These are phyloP conservation scores for Metschnikowia drakensbergensis DNA, from an alignment of 805 yeast species.

Conservation along the genomic window DNA sequence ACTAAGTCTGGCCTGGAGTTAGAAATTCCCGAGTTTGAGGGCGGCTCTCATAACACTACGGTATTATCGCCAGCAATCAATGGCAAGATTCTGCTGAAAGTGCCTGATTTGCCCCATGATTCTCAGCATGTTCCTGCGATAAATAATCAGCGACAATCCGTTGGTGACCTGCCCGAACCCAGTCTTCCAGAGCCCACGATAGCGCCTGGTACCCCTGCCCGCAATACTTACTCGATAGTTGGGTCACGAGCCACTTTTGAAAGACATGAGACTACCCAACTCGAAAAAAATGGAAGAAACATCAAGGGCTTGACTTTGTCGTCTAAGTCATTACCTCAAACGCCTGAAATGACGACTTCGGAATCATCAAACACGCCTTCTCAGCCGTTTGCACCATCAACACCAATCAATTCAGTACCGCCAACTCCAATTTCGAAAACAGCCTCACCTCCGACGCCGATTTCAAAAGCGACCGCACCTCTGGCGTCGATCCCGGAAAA, in stretches of 20 bases:
- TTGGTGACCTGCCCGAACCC: neutral
- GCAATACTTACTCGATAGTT: neutral
- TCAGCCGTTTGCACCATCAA: neutral
- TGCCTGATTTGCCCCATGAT: neutral
- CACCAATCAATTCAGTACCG: neutral
- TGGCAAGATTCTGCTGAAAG: neutral
- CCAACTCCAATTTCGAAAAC: slow-evolving; percentile 4
- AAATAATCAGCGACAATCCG: neutral
- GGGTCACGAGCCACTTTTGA: neutral
- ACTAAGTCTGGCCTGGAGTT: neutral
- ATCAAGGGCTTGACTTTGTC: neutral
- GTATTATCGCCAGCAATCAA: neutral
- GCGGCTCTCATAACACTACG: neutral
- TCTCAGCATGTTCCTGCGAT: neutral
- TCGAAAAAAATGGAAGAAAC: neutral
- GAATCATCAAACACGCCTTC: neutral
- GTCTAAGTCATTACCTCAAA: neutral
- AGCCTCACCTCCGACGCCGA: neutral
- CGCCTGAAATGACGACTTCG: neutral
- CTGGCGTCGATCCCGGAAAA: neutral
- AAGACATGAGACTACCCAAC: neutral
- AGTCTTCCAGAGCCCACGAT: slow-evolving; percentile 8
- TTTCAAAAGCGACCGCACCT: neutral
- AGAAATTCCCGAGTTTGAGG: neutral
- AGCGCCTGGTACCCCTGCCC: neutral